Evolutionary conservation across 768 basidiomycete species (phyloP).

Genomic region (Daedalea quercina): DNA sequence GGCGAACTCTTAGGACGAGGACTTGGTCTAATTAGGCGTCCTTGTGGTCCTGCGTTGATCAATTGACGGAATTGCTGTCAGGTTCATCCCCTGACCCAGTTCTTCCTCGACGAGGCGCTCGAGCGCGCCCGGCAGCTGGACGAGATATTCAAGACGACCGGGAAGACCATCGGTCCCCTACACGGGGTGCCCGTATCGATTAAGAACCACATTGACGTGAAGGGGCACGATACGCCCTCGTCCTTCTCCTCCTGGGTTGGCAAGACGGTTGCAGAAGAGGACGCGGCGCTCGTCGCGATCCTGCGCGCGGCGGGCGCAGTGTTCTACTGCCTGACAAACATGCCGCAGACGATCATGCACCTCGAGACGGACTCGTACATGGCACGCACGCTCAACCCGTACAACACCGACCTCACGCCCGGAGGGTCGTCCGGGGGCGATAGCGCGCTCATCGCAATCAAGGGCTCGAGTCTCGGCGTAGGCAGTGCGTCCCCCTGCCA

Average conservation of each 20-base stretch:
- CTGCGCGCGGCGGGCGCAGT: neutral
- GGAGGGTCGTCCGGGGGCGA: constrained; percentile 69
- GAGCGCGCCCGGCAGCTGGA: constrained; percentile 36
- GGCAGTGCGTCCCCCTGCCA: constrained; percentile 37
- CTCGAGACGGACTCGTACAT: constrained; percentile 29
- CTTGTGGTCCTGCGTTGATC: neutral
- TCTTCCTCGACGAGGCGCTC: constrained; percentile 38
- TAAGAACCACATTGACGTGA: neutral
- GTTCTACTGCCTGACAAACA: constrained; percentile 49
- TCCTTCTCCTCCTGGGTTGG: neutral
- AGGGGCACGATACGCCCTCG: neutral
- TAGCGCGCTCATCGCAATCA: constrained; percentile 53
- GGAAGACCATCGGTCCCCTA: neutral
- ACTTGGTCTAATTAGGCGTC: too few species aligned
- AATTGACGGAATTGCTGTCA: neutral
- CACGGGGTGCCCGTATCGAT: neutral
- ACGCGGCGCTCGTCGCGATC: neutral
- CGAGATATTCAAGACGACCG: constrained; percentile 21
- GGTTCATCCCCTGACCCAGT: constrained; percentile 26
- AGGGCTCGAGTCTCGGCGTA: constrained; percentile 52
- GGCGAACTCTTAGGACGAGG: too few species aligned
- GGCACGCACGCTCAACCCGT: constrained; percentile 35
- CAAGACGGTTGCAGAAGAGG: neutral
- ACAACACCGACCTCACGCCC: constrained; percentile 45
- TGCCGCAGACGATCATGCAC: constrained; percentile 69